Evolutionary conservation across 176 grass and related monocot species (phyloP), one percentile per base, ranked within the genome.

Genomic region (Aegilops tauschii): DNA sequence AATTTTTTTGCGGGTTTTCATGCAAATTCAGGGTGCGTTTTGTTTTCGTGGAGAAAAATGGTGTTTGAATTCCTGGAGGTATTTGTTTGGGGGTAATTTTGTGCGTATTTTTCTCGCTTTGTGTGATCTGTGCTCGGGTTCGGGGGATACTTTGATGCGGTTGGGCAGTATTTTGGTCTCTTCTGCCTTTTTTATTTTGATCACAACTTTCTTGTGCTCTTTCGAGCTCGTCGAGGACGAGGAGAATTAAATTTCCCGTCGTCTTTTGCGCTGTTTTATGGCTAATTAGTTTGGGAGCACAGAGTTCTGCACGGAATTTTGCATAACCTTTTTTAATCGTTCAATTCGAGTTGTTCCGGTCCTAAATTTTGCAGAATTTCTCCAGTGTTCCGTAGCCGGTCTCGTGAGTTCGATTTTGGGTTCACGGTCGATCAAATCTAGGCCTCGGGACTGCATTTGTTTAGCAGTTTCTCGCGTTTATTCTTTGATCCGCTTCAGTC

Each of bases 151-250:
- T 61, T 81, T 23, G 88, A 42, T 76, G 73, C 76, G 59, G 82
- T 81, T 78, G 45, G 72, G 79, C 83, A 21, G 40, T 79, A 63
- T 79, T 87, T 89, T 87, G 52, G 89, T 92, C 64, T 44, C 54
- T 77, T 89, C 80, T 37, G 69, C 71, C 78, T 82, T 86, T 86
- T 76, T 76, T 86, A 76, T 83, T 84, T 78, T 82, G 71, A 73
- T 85, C 87, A 85, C 92, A 90, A 31, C 45, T 80, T 90, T 67
- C 87, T 94, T 87, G 90, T 82, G 92, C 68, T 50, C 73, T 85
- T 71, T 71, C 54, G 39, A 34, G 79, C 79, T 90, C 39, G 54
- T 29, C 30, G 80, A 90, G n/a, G 52, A 47, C 39, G 54, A 73
- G 52, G 79, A 40, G 64, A 79, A 71, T 71, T 71, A 69, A 77